phyloP scores from a whole-genome alignment of 371 early-diverging fungal species.

The Apophysomyces variabilis region DNA sequence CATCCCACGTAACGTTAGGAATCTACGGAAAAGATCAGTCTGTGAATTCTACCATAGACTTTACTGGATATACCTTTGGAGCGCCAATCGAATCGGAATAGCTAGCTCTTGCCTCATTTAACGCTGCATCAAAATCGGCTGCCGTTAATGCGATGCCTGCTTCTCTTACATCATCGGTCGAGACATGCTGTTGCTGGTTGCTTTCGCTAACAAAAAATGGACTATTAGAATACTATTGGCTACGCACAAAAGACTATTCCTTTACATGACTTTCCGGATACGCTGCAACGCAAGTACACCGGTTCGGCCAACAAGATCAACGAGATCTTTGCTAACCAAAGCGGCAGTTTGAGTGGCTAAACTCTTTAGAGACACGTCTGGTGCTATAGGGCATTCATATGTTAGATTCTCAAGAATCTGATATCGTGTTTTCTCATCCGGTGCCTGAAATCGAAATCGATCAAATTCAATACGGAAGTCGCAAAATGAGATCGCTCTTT shows the following conservation, averaged over 20 bases:
- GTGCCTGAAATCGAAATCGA: constrained; percentile 46
- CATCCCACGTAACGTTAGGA: constrained; percentile 97
- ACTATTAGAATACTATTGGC: not conserved
- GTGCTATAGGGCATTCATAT: constrained; percentile 61
- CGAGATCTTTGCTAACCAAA: constrained; percentile 85
- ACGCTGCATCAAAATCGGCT: constrained; percentile 80
- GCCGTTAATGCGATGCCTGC: constrained; percentile 79
- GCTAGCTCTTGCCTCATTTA: constrained; percentile 79
- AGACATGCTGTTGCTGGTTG: constrained; percentile 24
- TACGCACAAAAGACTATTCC: not conserved
- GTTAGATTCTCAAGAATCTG: constrained; percentile 65
- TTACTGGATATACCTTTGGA: constrained; percentile 68
- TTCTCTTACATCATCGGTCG: constrained; percentile 57
- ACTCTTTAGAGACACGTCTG: constrained; percentile 72
- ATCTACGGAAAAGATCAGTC: constrained; percentile 54
- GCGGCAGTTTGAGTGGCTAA: constrained; percentile 94
- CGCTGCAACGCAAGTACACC: constrained; percentile 72
- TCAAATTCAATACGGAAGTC: not conserved
- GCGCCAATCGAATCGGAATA: constrained; percentile 95
- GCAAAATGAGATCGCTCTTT: not conserved
- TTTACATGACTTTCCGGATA: constrained; percentile 61
- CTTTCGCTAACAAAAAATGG: constrained; percentile 11
- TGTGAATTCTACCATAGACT: not conserved
- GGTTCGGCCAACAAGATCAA: constrained; percentile 74
- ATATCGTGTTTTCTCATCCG: constrained; percentile 71